Evolutionary conservation across 164 flowering plant genomes (phyloP).

Genomic region (Vitis cinerea): DNA sequence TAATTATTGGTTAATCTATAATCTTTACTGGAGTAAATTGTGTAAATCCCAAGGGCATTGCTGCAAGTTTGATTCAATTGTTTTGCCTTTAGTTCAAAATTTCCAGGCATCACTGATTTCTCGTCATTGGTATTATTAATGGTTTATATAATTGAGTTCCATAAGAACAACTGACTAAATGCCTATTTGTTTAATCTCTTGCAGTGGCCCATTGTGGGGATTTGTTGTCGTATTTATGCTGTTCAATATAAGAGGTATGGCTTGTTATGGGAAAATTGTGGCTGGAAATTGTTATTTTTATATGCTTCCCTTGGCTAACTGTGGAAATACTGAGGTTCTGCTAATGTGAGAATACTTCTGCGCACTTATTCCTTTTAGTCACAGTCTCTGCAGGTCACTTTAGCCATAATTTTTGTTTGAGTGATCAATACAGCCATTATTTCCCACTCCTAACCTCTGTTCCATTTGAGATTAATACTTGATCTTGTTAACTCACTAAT

Average conservation of each 20-base stretch:
- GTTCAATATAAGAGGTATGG: slow-evolving; percentile 82
- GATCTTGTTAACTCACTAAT: background rate
- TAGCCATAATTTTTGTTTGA: background rate
- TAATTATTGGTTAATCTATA: background rate
- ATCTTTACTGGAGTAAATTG: background rate
- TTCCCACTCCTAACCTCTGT: background rate
- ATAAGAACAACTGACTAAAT: slow-evolving; percentile 2
- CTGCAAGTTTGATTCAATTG: background rate
- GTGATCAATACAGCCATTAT: background rate
- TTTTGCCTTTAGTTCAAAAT: background rate
- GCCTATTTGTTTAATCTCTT: slow-evolving; percentile 21
- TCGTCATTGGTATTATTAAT: background rate
- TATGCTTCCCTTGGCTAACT: background rate
- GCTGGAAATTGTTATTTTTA: background rate
- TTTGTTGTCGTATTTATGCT: slow-evolving; percentile 95
- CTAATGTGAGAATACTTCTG: background rate
- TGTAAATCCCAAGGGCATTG: background rate
- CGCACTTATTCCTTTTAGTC: background rate
- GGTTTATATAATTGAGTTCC: background rate
- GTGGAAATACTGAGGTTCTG: background rate
- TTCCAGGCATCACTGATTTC: background rate
- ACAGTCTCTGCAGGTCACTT: background rate
- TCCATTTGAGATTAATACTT: background rate
- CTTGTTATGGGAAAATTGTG: background rate
- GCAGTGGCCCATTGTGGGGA: slow-evolving; percentile 98